Percentiles rank a stretch among this genome's conserved stretches.
These are phyloP conservation scores for Berberis vulgaris DNA, from an alignment of 164 flowering plant species.

Conservation along the genomic window DNA sequence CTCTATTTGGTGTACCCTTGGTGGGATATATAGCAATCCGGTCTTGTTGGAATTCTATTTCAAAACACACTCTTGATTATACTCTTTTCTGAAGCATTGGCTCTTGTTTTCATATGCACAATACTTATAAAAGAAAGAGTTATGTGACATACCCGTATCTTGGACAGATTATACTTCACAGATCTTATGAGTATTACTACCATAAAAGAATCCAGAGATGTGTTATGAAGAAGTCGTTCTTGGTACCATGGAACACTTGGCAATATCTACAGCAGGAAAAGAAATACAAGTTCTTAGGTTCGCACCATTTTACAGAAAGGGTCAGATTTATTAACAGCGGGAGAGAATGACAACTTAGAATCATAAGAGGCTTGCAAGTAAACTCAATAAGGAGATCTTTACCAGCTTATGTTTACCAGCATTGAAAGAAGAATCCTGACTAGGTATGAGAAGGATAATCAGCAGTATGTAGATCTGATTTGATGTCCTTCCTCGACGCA, in stretches of 20 bases:
- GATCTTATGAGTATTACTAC: conserved; percentile 88
- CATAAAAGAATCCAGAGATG: conserved; percentile 92
- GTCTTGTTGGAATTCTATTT: too few species aligned
- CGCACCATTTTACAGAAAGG: background rate
- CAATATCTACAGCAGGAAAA: conserved; percentile 39
- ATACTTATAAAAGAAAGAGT: background rate
- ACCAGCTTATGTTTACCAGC: conserved; percentile 94
- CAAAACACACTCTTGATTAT: too few species aligned
- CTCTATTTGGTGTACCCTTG: too few species aligned
- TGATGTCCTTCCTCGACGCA: conserved; percentile 73
- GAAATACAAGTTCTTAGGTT: conserved; percentile 1
- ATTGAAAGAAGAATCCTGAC: conserved; percentile 97
- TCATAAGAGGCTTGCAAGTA: background rate
- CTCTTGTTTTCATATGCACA: too few species aligned
- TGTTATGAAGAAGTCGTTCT: conserved; percentile 85
- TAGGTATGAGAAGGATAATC: conserved; percentile 89
- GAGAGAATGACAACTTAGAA: background rate
- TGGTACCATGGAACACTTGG: conserved; percentile 93
- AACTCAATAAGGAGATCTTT: conserved; percentile 11
- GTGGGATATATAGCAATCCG: too few species aligned
- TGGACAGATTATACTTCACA: conserved; percentile 83
- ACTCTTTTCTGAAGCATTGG: too few species aligned
- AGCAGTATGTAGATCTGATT: conserved; percentile 96
- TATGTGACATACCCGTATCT: conserved; percentile 62
- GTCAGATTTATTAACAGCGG: too few species aligned